Conservation (phyloP, 257 asterid species). For the Solanum tarijense region DNA sequence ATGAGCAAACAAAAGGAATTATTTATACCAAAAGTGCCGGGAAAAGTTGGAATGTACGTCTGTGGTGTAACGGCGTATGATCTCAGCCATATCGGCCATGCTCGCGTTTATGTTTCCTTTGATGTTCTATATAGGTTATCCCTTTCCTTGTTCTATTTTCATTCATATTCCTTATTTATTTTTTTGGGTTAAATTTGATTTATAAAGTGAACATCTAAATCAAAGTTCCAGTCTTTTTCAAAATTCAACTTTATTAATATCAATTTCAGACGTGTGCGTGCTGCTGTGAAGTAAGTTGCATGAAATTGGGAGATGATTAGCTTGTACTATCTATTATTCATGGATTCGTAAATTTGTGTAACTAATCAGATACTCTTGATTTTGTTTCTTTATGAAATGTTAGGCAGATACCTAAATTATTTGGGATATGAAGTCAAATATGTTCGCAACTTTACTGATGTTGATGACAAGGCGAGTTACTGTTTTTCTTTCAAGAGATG, state of each 20-base stretch:
- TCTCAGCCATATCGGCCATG: constrained; percentile 97
- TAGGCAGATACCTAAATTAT: constrained; percentile 83
- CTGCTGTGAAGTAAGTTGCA: not conserved
- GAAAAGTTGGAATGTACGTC: constrained; percentile 89
- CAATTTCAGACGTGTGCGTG: not conserved
- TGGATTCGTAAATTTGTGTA: not conserved
- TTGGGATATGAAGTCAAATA: constrained; percentile 91
- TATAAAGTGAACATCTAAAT: not conserved
- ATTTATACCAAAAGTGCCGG: constrained; percentile 62
- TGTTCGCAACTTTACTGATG: constrained; percentile 94
- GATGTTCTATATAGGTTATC: constrained; percentile 68
- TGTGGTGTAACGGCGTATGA: constrained; percentile 97
- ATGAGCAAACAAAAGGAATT: constrained; percentile 68
- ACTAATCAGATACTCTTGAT: constrained; percentile 16
- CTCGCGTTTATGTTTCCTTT: constrained; percentile 88
- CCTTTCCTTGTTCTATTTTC: not conserved
- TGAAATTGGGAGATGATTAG: not conserved
- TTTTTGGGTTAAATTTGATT: not conserved
- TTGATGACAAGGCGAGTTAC: constrained; percentile 79
- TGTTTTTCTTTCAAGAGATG: constrained; percentile 1
- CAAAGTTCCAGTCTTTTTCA: not conserved
- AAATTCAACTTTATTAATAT: not conserved
- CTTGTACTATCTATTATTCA: not conserved
- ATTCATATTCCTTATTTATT: not conserved
- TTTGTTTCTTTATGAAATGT: constrained; percentile 19